Base-by-base conservation (phyloP, 768 basidiomycete species). In the Amanita thiersii region DNA sequence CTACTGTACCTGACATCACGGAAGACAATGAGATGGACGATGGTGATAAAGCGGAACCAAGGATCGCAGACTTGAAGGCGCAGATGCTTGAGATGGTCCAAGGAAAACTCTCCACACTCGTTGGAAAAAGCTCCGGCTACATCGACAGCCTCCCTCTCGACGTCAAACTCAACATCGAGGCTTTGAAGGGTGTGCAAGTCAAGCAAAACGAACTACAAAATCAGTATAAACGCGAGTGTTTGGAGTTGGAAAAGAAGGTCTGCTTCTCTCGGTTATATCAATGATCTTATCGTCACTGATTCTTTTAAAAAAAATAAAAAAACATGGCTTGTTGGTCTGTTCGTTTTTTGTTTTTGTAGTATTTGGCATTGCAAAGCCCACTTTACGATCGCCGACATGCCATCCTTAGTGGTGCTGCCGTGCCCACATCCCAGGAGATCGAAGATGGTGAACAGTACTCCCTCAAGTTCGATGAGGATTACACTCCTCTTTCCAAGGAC, bases 211-310 rank as follows among this genome's bases (percentile, higher is more conserved):
- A 89, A 52, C 73, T 97, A 32, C 90, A 96, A 59, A 85, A 85
- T 53, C 77, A 91, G 71, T 90, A 93, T 72, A 96, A 97, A 64
- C 77, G 81, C 57, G 94, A 97, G 61, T 89, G 92, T 55, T 70
- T 96, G 34, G 89, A 93, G 62, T 73, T 98, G 42, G 93, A 98
- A 72, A 89, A 92, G 69, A 96, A 94, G 73, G 91, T 88, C 50
- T 39, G 75, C 55, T 33, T 19, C 11, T 40, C 41, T 40, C 30
- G 21, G 43, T 38, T 38, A 26, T 49, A 31, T 28, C 36, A 20
- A n/a, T 21, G 32, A 28, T 47, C 38, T 43, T 20, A 52, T 30
- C 31, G 17, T 31, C 46, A 46, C 46, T 47, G 29, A 46, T 23
- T 39, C 41, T 17, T 44, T 43, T 31, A 15, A 12, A 25, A 38